These are phyloP conservation scores for Groenewaldozyma salmanticensis DNA, from an alignment of 805 yeast genomes.

Conservation along the genomic window DNA sequence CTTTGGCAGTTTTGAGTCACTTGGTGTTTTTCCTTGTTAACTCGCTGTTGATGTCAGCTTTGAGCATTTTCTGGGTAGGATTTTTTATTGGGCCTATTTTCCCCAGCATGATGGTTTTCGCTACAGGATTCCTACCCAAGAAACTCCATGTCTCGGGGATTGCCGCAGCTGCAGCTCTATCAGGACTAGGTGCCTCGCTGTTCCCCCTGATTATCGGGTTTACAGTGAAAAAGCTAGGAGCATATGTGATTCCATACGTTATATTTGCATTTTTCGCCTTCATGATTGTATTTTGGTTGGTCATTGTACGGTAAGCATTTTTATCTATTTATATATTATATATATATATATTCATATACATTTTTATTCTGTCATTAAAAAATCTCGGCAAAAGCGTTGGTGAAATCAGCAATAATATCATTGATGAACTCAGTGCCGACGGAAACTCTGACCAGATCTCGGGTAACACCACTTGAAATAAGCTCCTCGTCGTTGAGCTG, in stretches of 20 bases:
- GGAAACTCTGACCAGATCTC: slow-evolving; percentile 79
- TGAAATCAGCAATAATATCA: slow-evolving; percentile 82
- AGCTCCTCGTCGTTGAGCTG: slow-evolving; percentile 80
- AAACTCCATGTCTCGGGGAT: slow-evolving; percentile 54
- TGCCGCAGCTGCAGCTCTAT: slow-evolving; percentile 67
- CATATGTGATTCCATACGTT: slow-evolving; percentile 8
- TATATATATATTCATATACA: too few species aligned
- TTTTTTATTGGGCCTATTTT: slow-evolving; percentile 58
- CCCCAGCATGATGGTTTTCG: slow-evolving; percentile 66
- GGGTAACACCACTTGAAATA: slow-evolving; percentile 73
- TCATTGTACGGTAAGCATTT: background rate
- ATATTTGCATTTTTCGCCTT: slow-evolving; percentile 8
- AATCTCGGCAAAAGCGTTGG: slow-evolving; percentile 67
- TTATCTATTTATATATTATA: too few species aligned
- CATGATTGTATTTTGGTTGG: slow-evolving; percentile 9
- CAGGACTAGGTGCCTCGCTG: slow-evolving; percentile 73
- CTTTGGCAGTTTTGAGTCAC: slow-evolving; percentile 32
- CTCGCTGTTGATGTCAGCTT: slow-evolving; percentile 35
- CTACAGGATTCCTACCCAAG: slow-evolving; percentile 52
- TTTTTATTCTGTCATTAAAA: too few species aligned
- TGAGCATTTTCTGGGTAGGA: slow-evolving; percentile 42
- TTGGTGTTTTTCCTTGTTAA: slow-evolving; percentile 41
- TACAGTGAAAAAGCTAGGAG: slow-evolving; percentile 15
- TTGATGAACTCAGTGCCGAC: slow-evolving; percentile 89
- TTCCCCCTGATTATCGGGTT: slow-evolving; percentile 58